phyloP scores from a whole-genome alignment of 2,329 filamentous ascomycete species.

The Cytospora leucostoma region DNA sequence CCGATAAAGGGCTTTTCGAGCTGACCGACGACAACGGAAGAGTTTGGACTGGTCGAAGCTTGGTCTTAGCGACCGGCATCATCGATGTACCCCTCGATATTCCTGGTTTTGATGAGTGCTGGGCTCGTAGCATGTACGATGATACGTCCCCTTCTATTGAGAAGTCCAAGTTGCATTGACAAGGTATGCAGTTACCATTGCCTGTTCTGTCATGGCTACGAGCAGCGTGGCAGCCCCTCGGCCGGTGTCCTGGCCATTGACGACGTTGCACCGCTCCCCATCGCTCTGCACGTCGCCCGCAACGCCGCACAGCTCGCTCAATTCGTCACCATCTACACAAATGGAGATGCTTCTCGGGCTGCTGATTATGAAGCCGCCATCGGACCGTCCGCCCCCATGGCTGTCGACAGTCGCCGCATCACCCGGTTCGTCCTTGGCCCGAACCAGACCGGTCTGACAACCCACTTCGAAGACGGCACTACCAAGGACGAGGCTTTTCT shows the following conservation, averaged over 20 bases:
- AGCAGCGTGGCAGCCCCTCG: slow-evolving; percentile 50
- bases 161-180: not conserved
- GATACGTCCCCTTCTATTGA: too few species aligned
- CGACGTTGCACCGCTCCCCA: not conserved
- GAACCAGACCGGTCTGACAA: not conserved
- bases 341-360: slow-evolving; percentile 1
- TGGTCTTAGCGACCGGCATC: slow-evolving; percentile 58
- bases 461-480: slow-evolving; percentile 4
- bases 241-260: slow-evolving; percentile 40
- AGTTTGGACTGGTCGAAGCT: slow-evolving; percentile 50
- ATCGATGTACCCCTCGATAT: slow-evolving; percentile 53
- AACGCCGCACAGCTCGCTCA: not conserved
- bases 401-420: not conserved
- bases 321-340: slow-evolving; percentile 9
- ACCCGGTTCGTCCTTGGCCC: not conserved
- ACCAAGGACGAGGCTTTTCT: slow-evolving; percentile 5
- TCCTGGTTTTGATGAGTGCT: slow-evolving; percentile 55
- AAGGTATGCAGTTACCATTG: slow-evolving; percentile 52
- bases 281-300: slow-evolving; percentile 4
- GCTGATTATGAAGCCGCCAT: not conserved
- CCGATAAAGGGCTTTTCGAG: slow-evolving; percentile 38
- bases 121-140: slow-evolving; percentile 52
- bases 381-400: not conserved
- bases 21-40: slow-evolving; percentile 45
- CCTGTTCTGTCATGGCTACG: slow-evolving; percentile 61